Base-by-base conservation (phyloP, 2,329 filamentous ascomycete species). In the Cadophora sp. region DNA sequence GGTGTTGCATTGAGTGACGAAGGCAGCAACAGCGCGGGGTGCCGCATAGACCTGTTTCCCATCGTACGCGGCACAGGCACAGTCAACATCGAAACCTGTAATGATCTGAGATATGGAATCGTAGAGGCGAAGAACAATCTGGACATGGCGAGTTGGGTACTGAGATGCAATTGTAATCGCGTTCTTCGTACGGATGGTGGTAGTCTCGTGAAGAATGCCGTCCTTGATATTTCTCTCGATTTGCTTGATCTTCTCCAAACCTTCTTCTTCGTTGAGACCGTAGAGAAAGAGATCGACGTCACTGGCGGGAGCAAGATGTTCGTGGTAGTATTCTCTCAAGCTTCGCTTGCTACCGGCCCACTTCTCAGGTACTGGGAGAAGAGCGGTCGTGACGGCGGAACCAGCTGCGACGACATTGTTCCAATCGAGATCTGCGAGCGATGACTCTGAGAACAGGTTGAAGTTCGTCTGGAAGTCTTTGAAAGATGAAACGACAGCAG, bases 261-360 rank as follows among this genome's bases (percentile, higher is more conserved):
- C 93, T 75, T 94, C 82, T 58, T 93, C 87, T 73, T 96, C 91
- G 9, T 84, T 89, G 69, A 96, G 83, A 0, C 90, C 93, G 73
- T 96, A 95, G 36, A 97, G 80, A 76, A 97, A 97, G 2, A 97
- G 83, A 76, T 96, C 93, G 11, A 97, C 91, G 77, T 97, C 93
- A 4, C 92, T 95, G 0, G 93, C 92, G 0, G 93, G 93, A 13
- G 91, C 91, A 70, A 95, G 86, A 68, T 89, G 87, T 74, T 94
- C 88, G 74, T 96, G 93, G 72, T 95, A 97, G 77, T 93, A 96
- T 79, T 90, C 82, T 76, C 90, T 82, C 71, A 89, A 80, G 68
- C 83, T 82, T 62, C 86, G 83, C 81, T 92, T 92, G 55, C 87
- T 89, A 39, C 81, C 79, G 59, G 82, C 84, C 78, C 88, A 87